Evolutionary conservation across 2,329 filamentous ascomycete genomes (phyloP).

Genomic region (Cordyceps tenuipes): DNA sequence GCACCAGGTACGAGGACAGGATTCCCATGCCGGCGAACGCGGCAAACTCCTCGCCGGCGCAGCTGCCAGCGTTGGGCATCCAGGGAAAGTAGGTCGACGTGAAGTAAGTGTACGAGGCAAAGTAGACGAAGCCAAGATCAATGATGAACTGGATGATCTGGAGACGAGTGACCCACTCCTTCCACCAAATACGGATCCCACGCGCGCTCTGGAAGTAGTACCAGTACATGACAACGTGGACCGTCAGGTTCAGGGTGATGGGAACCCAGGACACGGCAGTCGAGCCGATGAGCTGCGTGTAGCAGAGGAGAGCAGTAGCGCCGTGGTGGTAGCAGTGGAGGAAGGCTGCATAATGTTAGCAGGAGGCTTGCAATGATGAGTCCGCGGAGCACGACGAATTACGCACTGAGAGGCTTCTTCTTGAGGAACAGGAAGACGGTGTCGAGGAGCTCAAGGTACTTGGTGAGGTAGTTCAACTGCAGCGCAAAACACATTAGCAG

Average conservation of each 20-base stretch:
- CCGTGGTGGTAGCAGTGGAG: slow-evolving; percentile 99
- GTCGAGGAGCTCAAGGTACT: slow-evolving; percentile 92
- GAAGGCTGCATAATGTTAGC: slow-evolving; percentile 53
- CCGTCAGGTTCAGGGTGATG: slow-evolving; percentile 84
- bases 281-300: slow-evolving; percentile 88
- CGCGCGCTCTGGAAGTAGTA: slow-evolving; percentile 99
- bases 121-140: slow-evolving; percentile 97
- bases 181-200: slow-evolving; percentile 96
- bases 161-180: slow-evolving; percentile 97
- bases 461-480: slow-evolving; percentile 95
- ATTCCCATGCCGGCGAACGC: slow-evolving; percentile 88
- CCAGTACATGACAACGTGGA: slow-evolving; percentile 99
- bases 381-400: neutral
- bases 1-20: slow-evolving; percentile 86
- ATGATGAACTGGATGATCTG: slow-evolving; percentile 97
- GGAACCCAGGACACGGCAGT: slow-evolving; percentile 93
- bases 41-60: slow-evolving; percentile 93
- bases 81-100: slow-evolving; percentile 79
- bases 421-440: slow-evolving; percentile 97
- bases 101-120: slow-evolving; percentile 98
- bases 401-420: slow-evolving; percentile 84
- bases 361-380: neutral
- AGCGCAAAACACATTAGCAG: neutral
- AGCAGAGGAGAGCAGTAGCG: slow-evolving; percentile 93
- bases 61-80: slow-evolving; percentile 76